Percentiles rank a stretch among this genome's conserved stretches.
These are phyloP conservation scores for Moniliophthora roreri DNA, from an alignment of 1,284 basidiomycete genomes.

Conservation along the genomic window DNA sequence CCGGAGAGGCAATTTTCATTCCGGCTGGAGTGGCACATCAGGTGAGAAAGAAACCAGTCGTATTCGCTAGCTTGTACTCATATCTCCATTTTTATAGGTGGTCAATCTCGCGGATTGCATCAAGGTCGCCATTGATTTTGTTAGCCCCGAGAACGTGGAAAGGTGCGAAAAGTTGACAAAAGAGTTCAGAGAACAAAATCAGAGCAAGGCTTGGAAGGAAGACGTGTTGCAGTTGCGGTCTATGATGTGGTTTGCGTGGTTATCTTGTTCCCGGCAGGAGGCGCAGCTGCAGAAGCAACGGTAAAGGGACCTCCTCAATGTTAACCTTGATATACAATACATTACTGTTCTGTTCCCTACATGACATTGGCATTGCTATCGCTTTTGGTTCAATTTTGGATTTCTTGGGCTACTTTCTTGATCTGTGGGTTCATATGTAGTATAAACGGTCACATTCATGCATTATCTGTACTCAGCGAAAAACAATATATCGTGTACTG, in stretches of 20 bases:
- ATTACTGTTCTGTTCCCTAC: too few relatives aligned
- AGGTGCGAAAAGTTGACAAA: conserved; percentile 82
- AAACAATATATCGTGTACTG: too few relatives aligned
- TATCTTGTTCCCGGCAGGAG: conserved; percentile 53
- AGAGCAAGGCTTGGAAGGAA: conserved; percentile 87
- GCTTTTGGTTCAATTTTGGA: too few relatives aligned
- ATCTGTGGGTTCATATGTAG: too few relatives aligned
- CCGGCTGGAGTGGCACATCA: conserved; percentile 96
- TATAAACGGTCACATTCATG: too few relatives aligned
- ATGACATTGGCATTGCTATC: too few relatives aligned
- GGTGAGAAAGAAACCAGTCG: conserved; percentile 46
- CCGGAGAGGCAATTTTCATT: conserved; percentile 94
- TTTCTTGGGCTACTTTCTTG: too few relatives aligned
- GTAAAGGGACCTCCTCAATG: too few relatives aligned
- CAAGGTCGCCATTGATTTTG: conserved; percentile 96
- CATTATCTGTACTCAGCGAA: too few relatives aligned
- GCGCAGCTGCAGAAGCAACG: conserved; percentile 8
- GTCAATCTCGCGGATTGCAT: conserved; percentile 89
- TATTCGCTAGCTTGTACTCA: conserved; percentile 3
- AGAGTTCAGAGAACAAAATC: conserved; percentile 90
- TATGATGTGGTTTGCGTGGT: conserved; percentile 93
- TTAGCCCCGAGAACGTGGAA: conserved; percentile 88
- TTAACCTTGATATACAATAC: too few relatives aligned
- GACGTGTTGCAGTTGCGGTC: conserved; percentile 89
- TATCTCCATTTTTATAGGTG: conserved; percentile 43